Base-by-base conservation (phyloP, 2,329 filamentous ascomycete genomes). In the Microcyclospora pomicola region DNA sequence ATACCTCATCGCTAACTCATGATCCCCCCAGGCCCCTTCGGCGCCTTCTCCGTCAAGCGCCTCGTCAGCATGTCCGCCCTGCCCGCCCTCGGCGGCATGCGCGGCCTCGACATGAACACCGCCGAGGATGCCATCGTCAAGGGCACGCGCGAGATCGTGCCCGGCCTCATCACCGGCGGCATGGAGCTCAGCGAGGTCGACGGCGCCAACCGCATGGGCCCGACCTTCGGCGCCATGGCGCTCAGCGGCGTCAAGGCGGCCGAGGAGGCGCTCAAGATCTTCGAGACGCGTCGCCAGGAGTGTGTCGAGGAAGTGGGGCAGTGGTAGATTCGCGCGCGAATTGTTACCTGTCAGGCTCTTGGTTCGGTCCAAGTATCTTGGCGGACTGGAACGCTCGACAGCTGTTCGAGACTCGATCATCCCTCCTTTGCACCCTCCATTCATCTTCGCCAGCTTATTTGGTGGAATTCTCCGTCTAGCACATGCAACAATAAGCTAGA, bases 41-140 rank as follows among this genome's bases (percentile, higher is more conserved):
- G 86, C 34, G 86, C 86, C 35, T 95, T 95, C 68, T 82, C 67
- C 48, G 86, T 84, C 59, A 94, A 94, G 74, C 76, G 86, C 35
- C 79, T 94, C 31, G 86, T 92, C 34, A 82, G 78, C 61, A 93
- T 94, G 85, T 73, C 80, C 61, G 73, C 76, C 49, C 71, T 94
- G 42, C 78, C 85, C 59, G 77, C 82, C 63, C 75, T 94, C 2
- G 85, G 84, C 40, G 86, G 86, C 48, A 95, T 95, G 86, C 78
- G 86, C 41, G 87, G 86, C 7, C 69, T 95, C 13, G 86, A 95
- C 62, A 95, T 94, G 86, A 83, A 86, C 64, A 67, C 71, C 2
- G 86, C 86, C 33, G 86, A 95, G 62, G 86, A 95, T 52, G 85
- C 86, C 34, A 94, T 95, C 50, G 86, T 94, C 59, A 93, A 91